Percentiles rank a stretch among this genome's conserved stretches.
phyloP scores from a whole-genome alignment of 805 yeast species.

The Limtongia smithiae region DNA sequence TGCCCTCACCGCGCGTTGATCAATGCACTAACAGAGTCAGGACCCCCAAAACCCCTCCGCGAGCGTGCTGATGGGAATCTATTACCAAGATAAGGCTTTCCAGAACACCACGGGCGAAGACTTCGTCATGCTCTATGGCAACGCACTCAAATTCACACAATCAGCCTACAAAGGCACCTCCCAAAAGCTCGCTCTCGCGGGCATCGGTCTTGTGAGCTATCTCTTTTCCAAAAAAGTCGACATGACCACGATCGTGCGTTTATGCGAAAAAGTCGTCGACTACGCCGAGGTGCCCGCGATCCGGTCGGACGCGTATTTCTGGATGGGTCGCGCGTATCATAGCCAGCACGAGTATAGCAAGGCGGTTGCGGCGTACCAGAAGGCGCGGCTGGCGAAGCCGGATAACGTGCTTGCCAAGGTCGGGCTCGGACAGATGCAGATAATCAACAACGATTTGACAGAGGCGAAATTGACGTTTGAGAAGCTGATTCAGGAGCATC shows the following conservation, averaged over 20 bases:
- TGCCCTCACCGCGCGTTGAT: neutral
- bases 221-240: conserved; percentile 63
- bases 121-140: conserved; percentile 57
- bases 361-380: conserved; percentile 70
- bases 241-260: conserved; percentile 52
- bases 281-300: conserved; percentile 42
- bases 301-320: conserved; percentile 64
- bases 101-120: conserved; percentile 50
- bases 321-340: conserved; percentile 81
- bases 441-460: conserved; percentile 65
- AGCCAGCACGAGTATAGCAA: conserved; percentile 56
- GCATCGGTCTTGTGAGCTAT: conserved; percentile 64
- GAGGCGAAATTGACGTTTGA: conserved; percentile 88
- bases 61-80: conserved; percentile 60
- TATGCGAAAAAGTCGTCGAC: conserved; percentile 51
- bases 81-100: conserved; percentile 63
- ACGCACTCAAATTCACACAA: conserved; percentile 51
- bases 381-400: conserved; percentile 59
- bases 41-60: conserved; percentile 60
- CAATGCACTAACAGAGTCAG: neutral
- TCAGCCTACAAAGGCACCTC: conserved; percentile 37
- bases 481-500: conserved; percentile 58
- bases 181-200: conserved; percentile 54
- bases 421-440: conserved; percentile 83
- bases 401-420: conserved; percentile 65